phyloP scores from a whole-genome alignment of 2,329 filamentous ascomycete genomes.

The Lachnellula subtilissima region DNA sequence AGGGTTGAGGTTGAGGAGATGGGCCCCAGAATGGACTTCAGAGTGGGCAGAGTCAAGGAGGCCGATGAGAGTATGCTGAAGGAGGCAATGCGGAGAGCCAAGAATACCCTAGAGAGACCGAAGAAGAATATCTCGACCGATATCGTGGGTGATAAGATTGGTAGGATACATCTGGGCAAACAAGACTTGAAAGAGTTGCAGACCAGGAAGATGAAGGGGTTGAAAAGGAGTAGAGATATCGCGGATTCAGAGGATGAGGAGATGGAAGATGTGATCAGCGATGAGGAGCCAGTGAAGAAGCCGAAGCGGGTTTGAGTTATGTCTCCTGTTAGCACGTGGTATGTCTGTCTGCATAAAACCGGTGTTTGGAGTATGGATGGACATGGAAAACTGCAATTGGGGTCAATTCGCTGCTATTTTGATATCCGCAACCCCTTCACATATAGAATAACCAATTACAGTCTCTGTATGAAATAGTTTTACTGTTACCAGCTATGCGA shows the following conservation, averaged over 20 bases:
- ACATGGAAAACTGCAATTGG: slow-evolving; percentile 2
- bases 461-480: neutral
- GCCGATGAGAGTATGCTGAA: slow-evolving; percentile 77
- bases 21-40: slow-evolving; percentile 89
- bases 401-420: neutral
- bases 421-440: neutral
- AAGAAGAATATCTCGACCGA: slow-evolving; percentile 98
- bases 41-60: slow-evolving; percentile 73
- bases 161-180: slow-evolving; percentile 83
- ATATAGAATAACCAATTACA: neutral
- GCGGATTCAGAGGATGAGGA: slow-evolving; percentile 50
- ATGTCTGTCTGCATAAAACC: slow-evolving; percentile 15
- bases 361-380: slow-evolving; percentile 22
- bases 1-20: slow-evolving; percentile 93
- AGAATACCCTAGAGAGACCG: slow-evolving; percentile 66
- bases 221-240: slow-evolving; percentile 74
- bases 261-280: slow-evolving; percentile 41
- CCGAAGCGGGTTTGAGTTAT: slow-evolving; percentile 21
- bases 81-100: slow-evolving; percentile 83
- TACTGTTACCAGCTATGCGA: too few relatives aligned
- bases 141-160: slow-evolving; percentile 91
- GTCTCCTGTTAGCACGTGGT: neutral
- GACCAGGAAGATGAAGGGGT: slow-evolving; percentile 98
- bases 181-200: slow-evolving; percentile 85
- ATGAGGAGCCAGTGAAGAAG: slow-evolving; percentile 29